Conservation (phyloP, 2,329 filamentous ascomycete genomes). For the Hypoxylon sp. region DNA sequence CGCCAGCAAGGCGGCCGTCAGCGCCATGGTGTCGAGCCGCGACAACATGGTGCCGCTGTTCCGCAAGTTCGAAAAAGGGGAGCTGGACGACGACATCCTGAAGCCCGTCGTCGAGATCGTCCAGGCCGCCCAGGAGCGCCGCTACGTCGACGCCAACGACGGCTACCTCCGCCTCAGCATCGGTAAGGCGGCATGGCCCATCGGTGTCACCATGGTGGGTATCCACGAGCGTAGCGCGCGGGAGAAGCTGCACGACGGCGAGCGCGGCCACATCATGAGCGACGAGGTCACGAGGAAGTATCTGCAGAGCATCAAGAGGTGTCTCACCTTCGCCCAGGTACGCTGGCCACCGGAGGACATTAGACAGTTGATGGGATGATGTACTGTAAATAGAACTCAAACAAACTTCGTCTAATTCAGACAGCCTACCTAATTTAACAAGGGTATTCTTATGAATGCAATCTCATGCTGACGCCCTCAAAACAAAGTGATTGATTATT, state of each 20-base stretch:
- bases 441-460: constrained; percentile 25
- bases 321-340: constrained; percentile 94
- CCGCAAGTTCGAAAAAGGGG: constrained; percentile 84
- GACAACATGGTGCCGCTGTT: constrained; percentile 92
- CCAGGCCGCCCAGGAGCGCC: constrained; percentile 85
- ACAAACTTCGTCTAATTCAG: constrained; percentile 17
- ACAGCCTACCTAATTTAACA: constrained; percentile 7
- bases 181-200: constrained; percentile 97
- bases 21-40: constrained; percentile 86
- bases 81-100: constrained; percentile 82
- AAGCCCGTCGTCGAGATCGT: constrained; percentile 92
- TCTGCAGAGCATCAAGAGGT: constrained; percentile 96
- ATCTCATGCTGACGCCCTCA: constrained; percentile 12
- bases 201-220: constrained; percentile 99
- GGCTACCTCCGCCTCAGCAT: constrained; percentile 94
- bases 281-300: constrained; percentile 97
- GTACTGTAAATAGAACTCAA: constrained; percentile 63
- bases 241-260: constrained; percentile 91
- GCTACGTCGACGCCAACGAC: constrained; percentile 97
- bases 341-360: constrained; percentile 95
- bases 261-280: constrained; percentile 94
- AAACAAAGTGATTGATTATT: constrained; percentile 9
- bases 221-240: constrained; percentile 97
- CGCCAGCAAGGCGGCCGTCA: constrained; percentile 83
- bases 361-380: constrained; percentile 90